Conservation (phyloP, 2,329 filamentous ascomycete species). For the Cytospora schulzeri region DNA sequence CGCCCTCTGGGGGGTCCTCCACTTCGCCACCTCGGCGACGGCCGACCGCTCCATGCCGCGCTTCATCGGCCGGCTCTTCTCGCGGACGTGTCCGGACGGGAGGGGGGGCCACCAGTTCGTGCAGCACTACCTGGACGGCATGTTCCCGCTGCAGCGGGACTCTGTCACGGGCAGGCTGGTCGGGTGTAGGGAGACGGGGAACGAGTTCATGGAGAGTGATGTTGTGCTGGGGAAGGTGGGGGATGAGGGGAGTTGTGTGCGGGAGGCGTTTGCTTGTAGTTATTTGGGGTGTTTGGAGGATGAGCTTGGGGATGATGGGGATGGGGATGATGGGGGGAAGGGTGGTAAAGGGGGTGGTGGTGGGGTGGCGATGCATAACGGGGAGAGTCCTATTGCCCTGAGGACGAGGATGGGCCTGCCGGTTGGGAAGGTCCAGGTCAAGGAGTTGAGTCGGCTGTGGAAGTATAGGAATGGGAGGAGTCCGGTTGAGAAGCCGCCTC, state of each 20-base stretch:
- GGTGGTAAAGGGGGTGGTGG: constrained; percentile 28
- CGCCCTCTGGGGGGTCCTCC: constrained; percentile 71
- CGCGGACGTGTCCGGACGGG: constrained; percentile 44
- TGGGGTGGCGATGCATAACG: constrained; percentile 35
- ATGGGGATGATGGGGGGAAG: constrained; percentile 36
- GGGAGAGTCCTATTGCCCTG: constrained; percentile 31
- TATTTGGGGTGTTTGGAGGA: constrained; percentile 47
- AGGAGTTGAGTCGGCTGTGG: constrained; percentile 64
- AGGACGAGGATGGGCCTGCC: constrained; percentile 32
- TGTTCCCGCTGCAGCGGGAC: constrained; percentile 57
- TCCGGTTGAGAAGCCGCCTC: constrained; percentile 47
- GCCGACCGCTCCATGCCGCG: constrained; percentile 53
- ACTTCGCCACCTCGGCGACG: constrained; percentile 57
- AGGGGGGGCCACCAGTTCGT: constrained; percentile 60
- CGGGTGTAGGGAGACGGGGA: constrained; percentile 39
- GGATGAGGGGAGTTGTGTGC: constrained; percentile 45
- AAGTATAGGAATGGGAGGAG: constrained; percentile 61
- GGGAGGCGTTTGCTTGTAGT: constrained; percentile 51
- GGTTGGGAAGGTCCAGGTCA: constrained; percentile 51
- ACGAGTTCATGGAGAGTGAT: constrained; percentile 63
- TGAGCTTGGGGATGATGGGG: constrained; percentile 42
- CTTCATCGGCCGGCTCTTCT: constrained; percentile 65
- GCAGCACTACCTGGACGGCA: constrained; percentile 64
- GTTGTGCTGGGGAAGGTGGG: constrained; percentile 49
- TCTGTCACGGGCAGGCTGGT: constrained; percentile 43